phyloP scores from a whole-genome alignment of 2,329 filamentous ascomycete genomes.

The Karstenula rhodostoma region DNA sequence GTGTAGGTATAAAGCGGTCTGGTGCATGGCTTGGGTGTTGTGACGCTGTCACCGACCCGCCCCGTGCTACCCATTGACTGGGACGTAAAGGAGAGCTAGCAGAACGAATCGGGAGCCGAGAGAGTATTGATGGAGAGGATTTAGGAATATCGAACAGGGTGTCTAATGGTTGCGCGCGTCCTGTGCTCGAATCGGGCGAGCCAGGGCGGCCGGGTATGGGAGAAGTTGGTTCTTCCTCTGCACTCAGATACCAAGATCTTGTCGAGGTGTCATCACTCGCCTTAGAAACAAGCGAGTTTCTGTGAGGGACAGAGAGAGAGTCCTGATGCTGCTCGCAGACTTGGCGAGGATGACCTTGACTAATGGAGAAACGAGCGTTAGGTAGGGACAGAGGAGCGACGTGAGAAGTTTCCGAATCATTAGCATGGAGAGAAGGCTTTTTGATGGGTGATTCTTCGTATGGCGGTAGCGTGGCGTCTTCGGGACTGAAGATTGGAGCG shows the following conservation, averaged over 20 bases:
- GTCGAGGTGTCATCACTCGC: slow-evolving; percentile 1
- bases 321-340: neutral
- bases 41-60: slow-evolving; percentile 30
- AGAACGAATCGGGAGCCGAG: slow-evolving; percentile 28
- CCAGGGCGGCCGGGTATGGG: slow-evolving; percentile 5
- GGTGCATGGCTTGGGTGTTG: slow-evolving; percentile 48
- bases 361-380: slow-evolving; percentile 21
- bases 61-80: slow-evolving; percentile 41
- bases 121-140: slow-evolving; percentile 16
- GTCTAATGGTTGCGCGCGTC: slow-evolving; percentile 11
- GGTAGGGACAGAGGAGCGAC: slow-evolving; percentile 16
- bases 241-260: neutral
- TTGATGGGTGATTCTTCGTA: slow-evolving; percentile 26
- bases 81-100: slow-evolving; percentile 43
- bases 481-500: slow-evolving; percentile 16
- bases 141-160: slow-evolving; percentile 1
- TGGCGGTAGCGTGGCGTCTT: slow-evolving; percentile 11
- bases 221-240: slow-evolving; percentile 9
- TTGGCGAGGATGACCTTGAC: neutral
- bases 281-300: neutral
- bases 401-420: slow-evolving; percentile 7
- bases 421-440: slow-evolving; percentile 1
- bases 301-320: neutral
- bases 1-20: slow-evolving; percentile 67
- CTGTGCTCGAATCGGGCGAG: slow-evolving; percentile 9